Percentiles rank a stretch among this genome's conserved stretches.
Evolutionary conservation across 2,329 filamentous ascomycete species (phyloP).

Genomic region (Dothideomycetes sp.): DNA sequence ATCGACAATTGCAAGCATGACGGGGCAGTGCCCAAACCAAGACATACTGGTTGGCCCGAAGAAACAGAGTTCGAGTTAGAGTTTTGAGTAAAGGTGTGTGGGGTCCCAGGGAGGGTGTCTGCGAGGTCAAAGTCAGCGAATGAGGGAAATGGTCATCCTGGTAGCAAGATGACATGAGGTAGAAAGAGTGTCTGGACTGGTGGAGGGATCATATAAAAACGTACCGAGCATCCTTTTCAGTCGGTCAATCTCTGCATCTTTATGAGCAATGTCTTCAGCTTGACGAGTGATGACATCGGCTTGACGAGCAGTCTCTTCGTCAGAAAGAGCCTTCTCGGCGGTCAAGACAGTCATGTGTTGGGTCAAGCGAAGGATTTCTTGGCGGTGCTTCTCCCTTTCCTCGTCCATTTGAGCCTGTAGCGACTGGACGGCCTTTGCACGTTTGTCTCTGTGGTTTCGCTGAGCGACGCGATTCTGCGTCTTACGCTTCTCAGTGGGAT

Average conservation of each 20-base stretch:
- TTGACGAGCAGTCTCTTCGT: not conserved
- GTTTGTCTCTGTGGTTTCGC: constrained; percentile 77
- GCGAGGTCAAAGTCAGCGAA: no score
- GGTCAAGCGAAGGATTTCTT: not conserved
- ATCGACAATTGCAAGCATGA: no score
- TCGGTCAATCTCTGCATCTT: not conserved
- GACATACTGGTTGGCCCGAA: no score
- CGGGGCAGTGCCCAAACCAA: no score
- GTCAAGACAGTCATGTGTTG: not conserved
- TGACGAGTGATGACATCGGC: not conserved
- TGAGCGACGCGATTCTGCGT: constrained; percentile 90
- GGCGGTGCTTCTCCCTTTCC: constrained; percentile 38
- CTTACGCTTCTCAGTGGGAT: constrained; percentile 85
- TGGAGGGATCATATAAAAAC: not conserved
- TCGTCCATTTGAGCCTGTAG: constrained; percentile 39
- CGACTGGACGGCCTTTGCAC: constrained; percentile 73
- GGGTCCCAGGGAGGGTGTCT: no score
- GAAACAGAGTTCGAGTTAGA: not conserved
- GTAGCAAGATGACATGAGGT: no score
- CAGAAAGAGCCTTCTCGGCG: not conserved
- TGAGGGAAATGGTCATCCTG: not conserved
- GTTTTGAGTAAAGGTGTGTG: no score
- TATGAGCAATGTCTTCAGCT: not conserved
- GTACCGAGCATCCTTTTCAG: not conserved
- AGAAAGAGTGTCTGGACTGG: no score